Evolutionary conservation across 257 asterid genomes (phyloP).

Genomic region (Solanum tacnaense): DNA sequence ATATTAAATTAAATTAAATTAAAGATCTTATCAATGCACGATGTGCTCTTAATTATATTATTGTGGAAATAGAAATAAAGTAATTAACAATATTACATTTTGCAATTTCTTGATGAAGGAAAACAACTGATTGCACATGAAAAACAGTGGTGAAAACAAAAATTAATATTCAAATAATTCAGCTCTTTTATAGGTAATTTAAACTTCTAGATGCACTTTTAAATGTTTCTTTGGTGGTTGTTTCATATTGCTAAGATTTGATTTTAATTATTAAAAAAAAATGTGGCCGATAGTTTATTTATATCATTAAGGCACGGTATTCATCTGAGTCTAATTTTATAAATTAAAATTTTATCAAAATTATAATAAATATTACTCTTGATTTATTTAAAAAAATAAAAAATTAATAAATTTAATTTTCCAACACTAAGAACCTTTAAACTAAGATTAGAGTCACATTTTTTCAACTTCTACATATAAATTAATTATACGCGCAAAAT

Average conservation of each 20-base stretch:
- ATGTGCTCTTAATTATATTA: neutral
- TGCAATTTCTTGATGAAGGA: neutral
- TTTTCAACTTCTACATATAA: neutral
- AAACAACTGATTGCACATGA: neutral
- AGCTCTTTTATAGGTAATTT: neutral
- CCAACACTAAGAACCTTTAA: neutral
- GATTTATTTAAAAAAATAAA: neutral
- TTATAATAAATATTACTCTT: neutral
- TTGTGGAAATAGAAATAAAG: neutral
- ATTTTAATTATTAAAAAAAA: neutral
- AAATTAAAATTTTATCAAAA: neutral
- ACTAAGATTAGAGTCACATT: neutral
- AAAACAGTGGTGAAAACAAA: neutral
- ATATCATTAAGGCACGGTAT: neutral
- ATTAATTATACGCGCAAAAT: neutral
- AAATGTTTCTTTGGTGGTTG: neutral
- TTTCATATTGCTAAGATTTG: neutral
- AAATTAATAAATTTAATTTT: neutral
- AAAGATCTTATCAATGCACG: neutral
- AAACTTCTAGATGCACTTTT: neutral
- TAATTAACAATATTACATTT: neutral
- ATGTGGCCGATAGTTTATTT: no score
- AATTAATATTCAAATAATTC: neutral
- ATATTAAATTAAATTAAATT: neutral
- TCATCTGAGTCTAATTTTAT: neutral